Evolutionary conservation across 176 grass and related monocot species (phyloP), one percentile per base, ranked within the genome.

Genomic region (Ampelocalamus luodianensis): DNA sequence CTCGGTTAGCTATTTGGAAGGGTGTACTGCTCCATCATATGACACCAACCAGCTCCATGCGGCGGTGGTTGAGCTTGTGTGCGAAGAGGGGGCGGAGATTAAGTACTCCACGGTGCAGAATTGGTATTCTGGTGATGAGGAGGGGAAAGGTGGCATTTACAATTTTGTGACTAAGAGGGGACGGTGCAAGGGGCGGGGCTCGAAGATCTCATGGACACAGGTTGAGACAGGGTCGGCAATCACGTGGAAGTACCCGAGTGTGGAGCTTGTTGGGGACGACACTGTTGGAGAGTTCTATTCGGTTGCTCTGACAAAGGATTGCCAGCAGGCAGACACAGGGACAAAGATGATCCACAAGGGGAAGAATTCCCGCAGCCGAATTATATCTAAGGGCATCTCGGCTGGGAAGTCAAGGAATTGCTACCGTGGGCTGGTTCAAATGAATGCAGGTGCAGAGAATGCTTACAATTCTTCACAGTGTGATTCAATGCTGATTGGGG

Each of bases 111-210:
- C 96, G 3, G 93, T 99, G 77, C 96, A 99, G 78, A 99, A 99
- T 68, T 99, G 96, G 96, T 99, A 96, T 18, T 85, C 96, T 5
- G 96, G 96, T 39, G 93, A 99, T 82, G 93, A 90, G 60, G 84
- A 99, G 67, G 93, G 96, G 7, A 94, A 55, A 13, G 91, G 93
- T 9, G 96, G 96, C 34, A 94, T 99, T 45, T 99, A 99, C 85
- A 99, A 99, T 79, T 99, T 99, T 68, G 93, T 99, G 8, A 99
- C 96, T 3, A 99, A 99, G 80, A 96, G 96, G 65, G 96, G 96
- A 4, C 75, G 90, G 8, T 99, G 91, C 81, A 91, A 89, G 34
- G 93, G 96, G 8, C 82, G 85, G 29, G 84, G 84, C 11, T 96
- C 93, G 0, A 95, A 92, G 72, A 99, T 99, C 45, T 99, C 96